Evolutionary conservation across 805 yeast species (phyloP), one percentile per base, ranked within the genome.

Genomic region (Komagataella pastoris): DNA sequence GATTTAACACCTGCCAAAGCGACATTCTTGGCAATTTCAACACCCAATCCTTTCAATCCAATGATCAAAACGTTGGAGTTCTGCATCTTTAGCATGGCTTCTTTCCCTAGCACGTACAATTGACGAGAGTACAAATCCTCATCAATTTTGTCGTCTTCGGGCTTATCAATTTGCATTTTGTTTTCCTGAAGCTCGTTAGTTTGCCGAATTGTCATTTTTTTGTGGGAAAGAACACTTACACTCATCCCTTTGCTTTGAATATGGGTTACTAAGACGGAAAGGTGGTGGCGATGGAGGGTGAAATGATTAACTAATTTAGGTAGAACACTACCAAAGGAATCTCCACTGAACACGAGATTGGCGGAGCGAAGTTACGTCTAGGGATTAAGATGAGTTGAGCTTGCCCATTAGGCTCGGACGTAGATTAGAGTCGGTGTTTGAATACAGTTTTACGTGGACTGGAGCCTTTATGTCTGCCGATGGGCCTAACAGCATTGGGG

Each of bases 71-170:
- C 97, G 60, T 86, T 88, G 23, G 98, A 89, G 57, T 79, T 76
- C 61, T 90, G 96, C 97, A 93, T 87, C 67, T 88, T 87, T 60
- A 90, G 73, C 99, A 93, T 93, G 50, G 99, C 99, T 58, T 93
- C 99, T 61, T 88, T 89, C 55, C 99, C 99, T 57, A 93, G 70
- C 50, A 93, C 99, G 61, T 91, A 88, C 67, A 93, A 79, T 71
- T 93, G 99, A 67, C 99, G 88, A 45, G 98, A 90, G 75, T 93
- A 93, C 58, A 93, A 77, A 53, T 95, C 76, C 74, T 93, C 99
- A 65, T 93, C 99, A 61, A 93, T 91, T 54, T 80, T 76, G 47
- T 57, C 59, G 14, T 54, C 71, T 10, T 55, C 60, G 7, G 74
- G 73, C 6, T 71, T 59, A 56, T 72, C 76, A 10, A 72, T 58